Evolutionary conservation across 2,329 filamentous ascomycete species (phyloP), one percentile per base, ranked within the genome.

Genomic region (Graphium sp.): DNA sequence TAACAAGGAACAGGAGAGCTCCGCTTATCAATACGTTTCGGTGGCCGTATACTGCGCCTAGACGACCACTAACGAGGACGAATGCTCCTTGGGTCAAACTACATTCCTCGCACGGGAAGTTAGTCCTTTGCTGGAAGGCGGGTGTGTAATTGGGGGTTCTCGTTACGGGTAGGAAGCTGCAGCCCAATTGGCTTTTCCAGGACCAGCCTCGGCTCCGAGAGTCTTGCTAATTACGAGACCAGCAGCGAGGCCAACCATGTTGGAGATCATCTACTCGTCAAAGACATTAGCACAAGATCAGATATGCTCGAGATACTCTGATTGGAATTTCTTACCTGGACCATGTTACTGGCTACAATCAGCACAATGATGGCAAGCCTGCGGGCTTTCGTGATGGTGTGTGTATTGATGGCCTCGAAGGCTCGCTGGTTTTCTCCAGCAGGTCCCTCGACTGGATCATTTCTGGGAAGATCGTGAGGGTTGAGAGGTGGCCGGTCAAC

Each of bases 31-130:
- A 58, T 20, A 71, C 44, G 4, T 44, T 51, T 40, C 66, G 66
- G 43, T 72, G 59, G 1, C 71, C 71, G 33, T 64, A 69, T 1
- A 65, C 45, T 24, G 71, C 65, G 4, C 69, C 68, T 4, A 74
- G 43, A 0, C 69, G 56, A 4, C 67, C 66, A 4, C 59, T 60
- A 2, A 66, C 48, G 3, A 75, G 50, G 21, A 74, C 62, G 37
- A 73, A 74, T 0, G 66, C 62, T 10, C 68, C 67, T 6, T 55
- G 50, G 5, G 55, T 66, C 37, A 74, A 18, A 16, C 28, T 30
- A 8, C 5, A 22, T n/a, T n/a, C n/a, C n/a, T n/a, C n/a, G n/a
- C n/a, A n/a, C n/a, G n/a, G 2, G 5, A 18, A 15, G 19, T 15
- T 23, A 20, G 20, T 13, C 11, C 11, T 18, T 20, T 12, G n/a